Evolutionary conservation across 768 basidiomycete species (phyloP).

Genomic region (Mycena kentingensis): DNA sequence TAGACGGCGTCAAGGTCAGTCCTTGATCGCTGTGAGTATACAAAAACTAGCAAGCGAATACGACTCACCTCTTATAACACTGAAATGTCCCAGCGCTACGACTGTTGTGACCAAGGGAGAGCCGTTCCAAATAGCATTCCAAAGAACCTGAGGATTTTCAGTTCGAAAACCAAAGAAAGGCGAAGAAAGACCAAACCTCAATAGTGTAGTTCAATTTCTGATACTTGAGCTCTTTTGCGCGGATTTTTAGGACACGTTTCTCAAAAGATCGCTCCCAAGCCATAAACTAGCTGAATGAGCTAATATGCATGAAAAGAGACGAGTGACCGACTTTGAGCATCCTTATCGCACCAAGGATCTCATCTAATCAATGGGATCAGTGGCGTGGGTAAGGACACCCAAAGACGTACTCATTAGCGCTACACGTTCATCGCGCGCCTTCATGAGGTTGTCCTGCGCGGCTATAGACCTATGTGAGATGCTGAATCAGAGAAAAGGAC

Average conservation of each 20-base stretch:
- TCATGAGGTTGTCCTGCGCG: constrained; percentile 88
- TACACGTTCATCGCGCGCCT: constrained; percentile 87
- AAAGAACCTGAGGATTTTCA: constrained; percentile 38
- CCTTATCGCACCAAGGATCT: constrained; percentile 85
- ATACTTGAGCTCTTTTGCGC: constrained; percentile 80
- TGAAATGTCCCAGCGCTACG: constrained; percentile 69
- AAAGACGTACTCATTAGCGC: constrained; percentile 68
- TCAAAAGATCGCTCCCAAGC: constrained; percentile 93
- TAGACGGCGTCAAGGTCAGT: constrained; percentile 80
- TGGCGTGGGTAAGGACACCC: not conserved
- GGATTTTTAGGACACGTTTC: constrained; percentile 65
- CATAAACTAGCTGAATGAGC: constrained; percentile 94
- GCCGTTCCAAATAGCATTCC: constrained; percentile 52
- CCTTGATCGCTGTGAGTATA: no score
- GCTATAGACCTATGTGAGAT: constrained; percentile 19
- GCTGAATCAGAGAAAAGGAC: not conserved
- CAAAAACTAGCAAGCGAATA: no score
- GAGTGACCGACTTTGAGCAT: constrained; percentile 69
- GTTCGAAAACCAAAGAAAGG: not conserved
- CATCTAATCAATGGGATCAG: not conserved
- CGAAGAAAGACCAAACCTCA: constrained; percentile 48
- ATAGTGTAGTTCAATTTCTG: constrained; percentile 87
- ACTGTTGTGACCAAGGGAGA: constrained; percentile 62
- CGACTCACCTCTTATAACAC: no score
- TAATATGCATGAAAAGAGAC: not conserved